Base-by-base conservation (phyloP, 2,329 filamentous ascomycete species). In the Colletotrichum aenigma region DNA sequence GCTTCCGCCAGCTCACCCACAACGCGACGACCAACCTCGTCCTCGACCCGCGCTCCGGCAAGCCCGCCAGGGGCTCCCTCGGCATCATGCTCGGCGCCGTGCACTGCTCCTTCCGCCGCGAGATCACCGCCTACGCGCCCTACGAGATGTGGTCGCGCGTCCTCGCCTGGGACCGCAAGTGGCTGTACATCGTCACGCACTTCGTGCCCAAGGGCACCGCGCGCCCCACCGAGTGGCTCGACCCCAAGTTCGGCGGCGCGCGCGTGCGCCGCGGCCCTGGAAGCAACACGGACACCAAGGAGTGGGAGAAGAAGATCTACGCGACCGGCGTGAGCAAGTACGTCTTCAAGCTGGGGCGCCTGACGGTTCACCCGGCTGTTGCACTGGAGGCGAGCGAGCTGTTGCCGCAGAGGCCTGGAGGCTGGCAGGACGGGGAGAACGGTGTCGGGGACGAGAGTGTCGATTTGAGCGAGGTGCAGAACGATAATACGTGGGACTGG, bases 291-390 rank as follows among this genome's bases (percentile, higher is more conserved):
- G 85, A 85, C n/a, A 86, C 86, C 34, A 79, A 82, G 62, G 87
- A 88, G 34, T 91, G 91, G 83, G 88, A 92, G 82, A 92, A 90
- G 84, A 91, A 90, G 76, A 89, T 96, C 52, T 90, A 94, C 79
- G 95, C 94, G 2, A 93, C 93, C 0, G 93, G 92, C 1, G 84
- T 96, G 58, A 93, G 91, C 86, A 96, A 96, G 86, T 96, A 96
- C 83, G 94, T 96, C 55, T 93, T 95, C 83, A 96, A 96, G 87
- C 89, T 95, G 71, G 94, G 94, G 1, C 89, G 96, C 28, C 88
- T 97, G 80, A 98, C 96, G 0, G 91, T 98, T 6, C 92, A 96
- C 78, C 96, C 97, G 0, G 94, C 96, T 79, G 88, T 94, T 62
- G 88, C 96, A 9, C 88, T 98, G 30, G 88, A 91, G 58, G 90